Percentiles rank a stretch among this genome's conserved stretches.
phyloP scores from a whole-genome alignment of 164 flowering plant genomes.

The Magnolia kwangsiensis region DNA sequence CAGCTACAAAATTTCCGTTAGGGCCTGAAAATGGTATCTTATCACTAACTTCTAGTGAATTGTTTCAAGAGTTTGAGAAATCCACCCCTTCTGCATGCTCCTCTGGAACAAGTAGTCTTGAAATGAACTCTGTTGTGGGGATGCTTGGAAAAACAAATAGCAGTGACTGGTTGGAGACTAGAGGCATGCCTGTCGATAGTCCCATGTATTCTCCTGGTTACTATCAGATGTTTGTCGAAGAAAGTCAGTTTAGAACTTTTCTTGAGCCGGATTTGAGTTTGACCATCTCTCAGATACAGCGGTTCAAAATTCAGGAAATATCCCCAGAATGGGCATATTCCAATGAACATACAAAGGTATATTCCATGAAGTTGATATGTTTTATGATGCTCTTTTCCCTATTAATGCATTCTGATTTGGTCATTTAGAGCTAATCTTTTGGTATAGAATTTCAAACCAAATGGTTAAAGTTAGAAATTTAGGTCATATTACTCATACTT shows the following conservation, averaged over 20 bases:
- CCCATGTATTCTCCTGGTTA: constrained; percentile 22
- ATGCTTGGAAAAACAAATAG: constrained; percentile 9
- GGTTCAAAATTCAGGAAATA: constrained; percentile 66
- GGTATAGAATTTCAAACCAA: neutral
- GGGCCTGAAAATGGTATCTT: constrained; percentile 20
- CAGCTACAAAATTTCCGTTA: constrained; percentile 20
- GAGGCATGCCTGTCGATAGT: neutral
- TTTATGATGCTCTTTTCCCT: neutral
- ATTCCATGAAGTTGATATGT: neutral
- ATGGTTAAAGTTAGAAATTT: neutral
- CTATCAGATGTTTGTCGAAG: constrained; percentile 37
- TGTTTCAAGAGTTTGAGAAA: constrained; percentile 32
- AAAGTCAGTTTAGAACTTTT: constrained; percentile 28
- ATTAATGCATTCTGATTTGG: neutral
- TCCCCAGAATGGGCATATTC: constrained; percentile 91
- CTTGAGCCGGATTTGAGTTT: constrained; percentile 39
- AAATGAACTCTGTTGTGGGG: constrained; percentile 10
- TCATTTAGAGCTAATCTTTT: neutral
- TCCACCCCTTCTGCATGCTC: constrained; percentile 27
- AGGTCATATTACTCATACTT: neutral
- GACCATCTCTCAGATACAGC: constrained; percentile 57
- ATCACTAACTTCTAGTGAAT: constrained; percentile 36
- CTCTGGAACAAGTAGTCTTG: constrained; percentile 27
- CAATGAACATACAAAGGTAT: constrained; percentile 74
- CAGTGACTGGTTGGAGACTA: constrained; percentile 13